These are phyloP conservation scores for Artomyces pyxidatus DNA, from an alignment of 768 basidiomycete species.

Conservation along the genomic window DNA sequence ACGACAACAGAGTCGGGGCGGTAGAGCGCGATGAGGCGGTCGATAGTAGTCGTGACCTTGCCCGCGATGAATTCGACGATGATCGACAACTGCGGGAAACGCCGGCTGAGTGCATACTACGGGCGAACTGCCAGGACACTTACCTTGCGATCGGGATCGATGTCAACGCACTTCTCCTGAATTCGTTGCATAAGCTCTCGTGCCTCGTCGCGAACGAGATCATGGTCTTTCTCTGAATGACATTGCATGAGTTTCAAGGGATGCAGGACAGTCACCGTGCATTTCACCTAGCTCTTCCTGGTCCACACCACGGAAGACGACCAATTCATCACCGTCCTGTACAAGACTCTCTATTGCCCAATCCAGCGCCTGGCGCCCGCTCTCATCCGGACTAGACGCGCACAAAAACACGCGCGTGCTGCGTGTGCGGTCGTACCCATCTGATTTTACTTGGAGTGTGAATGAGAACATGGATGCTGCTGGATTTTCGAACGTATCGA, in stretches of 20 bases:
- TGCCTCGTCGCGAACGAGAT: conserved; percentile 77
- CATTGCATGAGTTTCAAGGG: background rate
- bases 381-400: conserved; percentile 83
- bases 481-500: conserved; percentile 82
- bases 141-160: conserved; percentile 72
- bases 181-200: conserved; percentile 70
- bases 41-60: conserved; percentile 79
- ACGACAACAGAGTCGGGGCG: conserved; percentile 90
- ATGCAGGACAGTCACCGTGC: background rate
- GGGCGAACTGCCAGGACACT: background rate
- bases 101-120: background rate
- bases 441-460: conserved; percentile 77
- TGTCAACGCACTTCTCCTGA: conserved; percentile 73
- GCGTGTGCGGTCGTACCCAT: conserved; percentile 65
- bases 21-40: conserved; percentile 87
- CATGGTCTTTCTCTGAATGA: conserved; percentile 61
- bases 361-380: conserved; percentile 79
- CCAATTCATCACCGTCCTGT: conserved; percentile 86
- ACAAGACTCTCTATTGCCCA: conserved; percentile 85
- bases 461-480: conserved; percentile 81
- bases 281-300: conserved; percentile 71
- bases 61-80: conserved; percentile 94
- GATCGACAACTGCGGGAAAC: conserved; percentile 58
- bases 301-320: conserved; percentile 87
- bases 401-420: conserved; percentile 86